These are phyloP conservation scores for Cryphonectria naterciae DNA, from an alignment of 2,329 filamentous ascomycete species.

Conservation along the genomic window DNA sequence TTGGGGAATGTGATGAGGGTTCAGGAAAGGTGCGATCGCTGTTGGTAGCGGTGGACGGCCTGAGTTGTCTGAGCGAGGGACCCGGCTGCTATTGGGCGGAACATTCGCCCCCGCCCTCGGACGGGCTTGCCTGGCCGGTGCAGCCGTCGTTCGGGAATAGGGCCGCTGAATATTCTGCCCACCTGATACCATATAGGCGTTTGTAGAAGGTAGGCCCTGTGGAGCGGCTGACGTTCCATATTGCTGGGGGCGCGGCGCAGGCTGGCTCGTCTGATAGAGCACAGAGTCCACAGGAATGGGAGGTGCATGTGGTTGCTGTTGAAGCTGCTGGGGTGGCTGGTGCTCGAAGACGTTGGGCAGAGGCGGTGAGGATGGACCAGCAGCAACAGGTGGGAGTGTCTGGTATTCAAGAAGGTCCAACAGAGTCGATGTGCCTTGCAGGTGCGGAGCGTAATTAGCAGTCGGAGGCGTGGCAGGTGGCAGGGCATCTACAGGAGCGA, in stretches of 20 bases:
- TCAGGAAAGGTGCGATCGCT: conserved; percentile 3
- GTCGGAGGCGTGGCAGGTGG: not conserved
- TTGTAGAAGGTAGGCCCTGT: not conserved
- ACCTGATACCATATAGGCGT: not conserved
- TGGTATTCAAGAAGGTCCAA: not conserved
- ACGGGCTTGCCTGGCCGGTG: not conserved
- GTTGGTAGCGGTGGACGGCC: conserved; percentile 6
- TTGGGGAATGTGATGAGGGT: not conserved
- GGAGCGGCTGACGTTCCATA: not conserved
- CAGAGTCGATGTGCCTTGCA: not conserved
- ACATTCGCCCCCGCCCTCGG: not conserved
- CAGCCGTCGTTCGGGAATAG: no score
- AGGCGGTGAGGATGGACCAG: not conserved
- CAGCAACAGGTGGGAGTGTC: not conserved
- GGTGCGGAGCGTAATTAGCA: not conserved
- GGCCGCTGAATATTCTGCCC: not conserved
- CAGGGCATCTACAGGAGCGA: not conserved
- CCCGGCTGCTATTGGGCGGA: no score
- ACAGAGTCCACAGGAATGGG: not conserved
- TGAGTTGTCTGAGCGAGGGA: not conserved
- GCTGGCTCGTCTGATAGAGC: not conserved
- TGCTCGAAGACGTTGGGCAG: not conserved
- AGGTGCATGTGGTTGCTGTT: not conserved
- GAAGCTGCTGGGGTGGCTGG: not conserved
- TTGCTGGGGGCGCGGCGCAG: not conserved